These are phyloP conservation scores for Epichloe aotearoae DNA, from an alignment of 2,329 filamentous ascomycete species.

Conservation along the genomic window DNA sequence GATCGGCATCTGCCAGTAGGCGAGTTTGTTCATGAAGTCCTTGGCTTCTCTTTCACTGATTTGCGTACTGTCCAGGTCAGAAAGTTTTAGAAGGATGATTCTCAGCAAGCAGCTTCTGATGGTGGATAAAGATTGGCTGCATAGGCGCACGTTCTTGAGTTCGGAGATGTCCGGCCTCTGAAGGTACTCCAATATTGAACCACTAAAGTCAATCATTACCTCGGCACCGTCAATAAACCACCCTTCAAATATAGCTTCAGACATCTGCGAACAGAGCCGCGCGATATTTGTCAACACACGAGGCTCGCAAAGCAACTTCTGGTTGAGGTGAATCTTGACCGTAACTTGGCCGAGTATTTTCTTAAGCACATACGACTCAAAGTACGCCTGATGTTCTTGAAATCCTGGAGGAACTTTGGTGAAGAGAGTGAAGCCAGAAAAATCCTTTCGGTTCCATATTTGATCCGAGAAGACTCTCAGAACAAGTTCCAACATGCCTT, in stretches of 20 bases:
- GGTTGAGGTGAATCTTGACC: constrained; percentile 56
- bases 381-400: constrained; percentile 87
- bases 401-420: constrained; percentile 84
- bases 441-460: constrained; percentile 75
- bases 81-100: constrained; percentile 67
- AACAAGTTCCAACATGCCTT: constrained; percentile 65
- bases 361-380: constrained; percentile 78
- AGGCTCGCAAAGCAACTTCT: constrained; percentile 64
- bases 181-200: constrained; percentile 74
- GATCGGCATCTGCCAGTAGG: constrained; percentile 92
- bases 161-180: constrained; percentile 70
- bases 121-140: constrained; percentile 64
- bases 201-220: constrained; percentile 71
- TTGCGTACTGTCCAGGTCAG: constrained; percentile 60
- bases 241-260: constrained; percentile 86
- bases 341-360: constrained; percentile 60
- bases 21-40: constrained; percentile 67
- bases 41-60: constrained; percentile 48
- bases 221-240: constrained; percentile 90
- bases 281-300: constrained; percentile 77
- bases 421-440: constrained; percentile 73
- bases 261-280: constrained; percentile 65
- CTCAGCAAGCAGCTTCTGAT: constrained; percentile 69
- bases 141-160: constrained; percentile 82
- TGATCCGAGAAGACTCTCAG: constrained; percentile 77